These are phyloP conservation scores for Neocallimastix lanati DNA, from an alignment of 192 early-diverging fungal genomes.

Conservation along the genomic window DNA sequence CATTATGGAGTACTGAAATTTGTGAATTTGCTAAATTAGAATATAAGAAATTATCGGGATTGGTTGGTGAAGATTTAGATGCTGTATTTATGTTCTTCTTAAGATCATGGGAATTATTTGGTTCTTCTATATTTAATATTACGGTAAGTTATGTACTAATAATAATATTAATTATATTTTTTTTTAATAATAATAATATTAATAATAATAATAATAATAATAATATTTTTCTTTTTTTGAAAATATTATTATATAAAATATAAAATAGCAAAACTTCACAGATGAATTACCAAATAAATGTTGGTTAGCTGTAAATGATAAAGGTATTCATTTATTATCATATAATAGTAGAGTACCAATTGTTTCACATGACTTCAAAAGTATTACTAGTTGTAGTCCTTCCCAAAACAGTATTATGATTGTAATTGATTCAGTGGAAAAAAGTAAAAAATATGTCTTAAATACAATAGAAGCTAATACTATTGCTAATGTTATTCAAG, in stretches of 20 bases:
- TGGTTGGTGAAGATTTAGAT: background rate
- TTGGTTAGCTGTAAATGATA: background rate
- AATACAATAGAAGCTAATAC: background rate
- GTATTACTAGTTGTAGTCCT: background rate
- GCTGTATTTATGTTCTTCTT: background rate
- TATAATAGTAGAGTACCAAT: background rate
- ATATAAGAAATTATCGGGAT: background rate
- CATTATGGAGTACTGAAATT: background rate
- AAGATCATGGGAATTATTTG: background rate
- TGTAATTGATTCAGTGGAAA: background rate
- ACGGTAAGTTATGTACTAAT: background rate
- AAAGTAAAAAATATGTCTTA: background rate
- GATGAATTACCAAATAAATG: background rate
- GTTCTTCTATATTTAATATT: background rate
- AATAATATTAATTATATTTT: too few relatives aligned
- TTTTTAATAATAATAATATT: too few relatives aligned
- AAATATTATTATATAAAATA: too few relatives aligned
- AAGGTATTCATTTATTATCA: background rate
- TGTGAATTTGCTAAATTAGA: background rate
- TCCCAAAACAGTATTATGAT: background rate
- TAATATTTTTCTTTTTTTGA: too few relatives aligned
- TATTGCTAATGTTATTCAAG: background rate
- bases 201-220: too few relatives aligned
- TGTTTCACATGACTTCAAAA: background rate
- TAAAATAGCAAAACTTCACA: background rate